phyloP scores from a whole-genome alignment of 192 early-diverging fungal genomes.

The Podila verticillata region DNA sequence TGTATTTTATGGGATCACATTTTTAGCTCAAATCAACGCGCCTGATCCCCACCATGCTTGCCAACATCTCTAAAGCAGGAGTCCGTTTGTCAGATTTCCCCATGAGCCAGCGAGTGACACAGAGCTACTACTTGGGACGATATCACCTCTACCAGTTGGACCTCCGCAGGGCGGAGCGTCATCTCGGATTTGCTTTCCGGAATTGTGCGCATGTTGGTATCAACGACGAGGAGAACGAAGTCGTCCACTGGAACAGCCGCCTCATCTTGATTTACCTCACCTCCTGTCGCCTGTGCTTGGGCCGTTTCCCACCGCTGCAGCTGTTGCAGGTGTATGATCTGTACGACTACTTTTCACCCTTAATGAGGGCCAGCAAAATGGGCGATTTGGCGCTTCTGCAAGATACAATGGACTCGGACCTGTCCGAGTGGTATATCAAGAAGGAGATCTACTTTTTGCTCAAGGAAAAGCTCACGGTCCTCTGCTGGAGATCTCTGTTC shows the following conservation, averaged over 20 bases:
- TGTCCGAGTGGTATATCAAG: slow-evolving; percentile 40
- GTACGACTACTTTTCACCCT: slow-evolving; percentile 15
- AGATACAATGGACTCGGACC: slow-evolving; percentile 16
- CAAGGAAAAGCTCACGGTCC: slow-evolving; percentile 49
- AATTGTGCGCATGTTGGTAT: slow-evolving; percentile 22
- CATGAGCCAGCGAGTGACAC: slow-evolving; percentile 58
- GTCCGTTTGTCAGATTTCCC: slow-evolving; percentile 49
- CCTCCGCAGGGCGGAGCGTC: slow-evolving; percentile 41
- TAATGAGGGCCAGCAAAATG: slow-evolving; percentile 33
- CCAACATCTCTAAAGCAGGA: slow-evolving; percentile 48
- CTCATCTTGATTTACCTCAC: slow-evolving; percentile 54
- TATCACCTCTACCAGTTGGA: slow-evolving; percentile 55
- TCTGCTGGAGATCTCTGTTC: slow-evolving; percentile 58
- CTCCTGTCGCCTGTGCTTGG: slow-evolving; percentile 54
- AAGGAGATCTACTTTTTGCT: slow-evolving; percentile 54
- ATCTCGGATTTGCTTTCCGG: slow-evolving; percentile 55
- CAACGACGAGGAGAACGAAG: slow-evolving; percentile 15
- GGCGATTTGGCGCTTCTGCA: slow-evolving; percentile 46
- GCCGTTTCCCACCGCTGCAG: slow-evolving; percentile 33
- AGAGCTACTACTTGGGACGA: slow-evolving; percentile 58
- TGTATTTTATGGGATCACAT: neutral
- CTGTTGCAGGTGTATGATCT: slow-evolving; percentile 51
- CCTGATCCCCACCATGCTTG: slow-evolving; percentile 55
- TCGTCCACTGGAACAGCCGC: slow-evolving; percentile 48
- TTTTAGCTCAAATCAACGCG: slow-evolving; percentile 50